Conservation (phyloP, 1,139 yeast species). For the Kodamaea alishanica region DNA sequence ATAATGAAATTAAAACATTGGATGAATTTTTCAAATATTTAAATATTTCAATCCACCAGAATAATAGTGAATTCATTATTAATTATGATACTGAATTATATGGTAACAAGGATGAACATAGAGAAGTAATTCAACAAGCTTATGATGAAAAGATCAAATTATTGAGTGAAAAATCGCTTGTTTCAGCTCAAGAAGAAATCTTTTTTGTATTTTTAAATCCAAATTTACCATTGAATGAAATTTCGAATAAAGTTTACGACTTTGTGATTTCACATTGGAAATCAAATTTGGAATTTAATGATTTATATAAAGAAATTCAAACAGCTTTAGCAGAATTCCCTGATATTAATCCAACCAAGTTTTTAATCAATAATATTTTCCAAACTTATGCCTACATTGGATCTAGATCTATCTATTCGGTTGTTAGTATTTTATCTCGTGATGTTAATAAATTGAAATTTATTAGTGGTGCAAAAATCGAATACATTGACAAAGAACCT, state of each 20-base stretch:
- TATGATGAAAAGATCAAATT: conserved; percentile 30
- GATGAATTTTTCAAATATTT: conserved; percentile 65
- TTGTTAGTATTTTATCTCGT: conserved; percentile 63
- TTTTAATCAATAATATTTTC: conserved; percentile 58
- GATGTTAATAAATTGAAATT: conserved; percentile 50
- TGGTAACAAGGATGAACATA: conserved; percentile 26
- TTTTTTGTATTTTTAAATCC: conserved; percentile 36
- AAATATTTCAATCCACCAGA: conserved; percentile 38
- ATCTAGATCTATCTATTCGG: conserved; percentile 84
- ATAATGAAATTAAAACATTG: conserved; percentile 24
- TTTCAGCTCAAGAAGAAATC: conserved; percentile 42
- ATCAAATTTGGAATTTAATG: conserved; percentile 37
- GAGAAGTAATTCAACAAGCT: conserved; percentile 26
- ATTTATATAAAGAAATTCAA: conserved; percentile 30
- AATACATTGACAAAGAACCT: conserved; percentile 29
- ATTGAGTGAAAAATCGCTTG: conserved; percentile 23
- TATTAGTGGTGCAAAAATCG: conserved; percentile 34
- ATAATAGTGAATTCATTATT: conserved; percentile 26
- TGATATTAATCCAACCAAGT: conserved; percentile 38
- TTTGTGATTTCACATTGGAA: conserved; percentile 43
- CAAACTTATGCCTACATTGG: conserved; percentile 82
- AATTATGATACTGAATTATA: conserved; percentile 38
- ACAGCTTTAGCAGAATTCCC: conserved; percentile 18
- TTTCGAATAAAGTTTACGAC: conserved; percentile 39
- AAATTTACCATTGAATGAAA: conserved; percentile 35